Evolutionary conservation across 139 green algal species (phyloP).

Genomic region (Edaphochlamys debaryana): DNA sequence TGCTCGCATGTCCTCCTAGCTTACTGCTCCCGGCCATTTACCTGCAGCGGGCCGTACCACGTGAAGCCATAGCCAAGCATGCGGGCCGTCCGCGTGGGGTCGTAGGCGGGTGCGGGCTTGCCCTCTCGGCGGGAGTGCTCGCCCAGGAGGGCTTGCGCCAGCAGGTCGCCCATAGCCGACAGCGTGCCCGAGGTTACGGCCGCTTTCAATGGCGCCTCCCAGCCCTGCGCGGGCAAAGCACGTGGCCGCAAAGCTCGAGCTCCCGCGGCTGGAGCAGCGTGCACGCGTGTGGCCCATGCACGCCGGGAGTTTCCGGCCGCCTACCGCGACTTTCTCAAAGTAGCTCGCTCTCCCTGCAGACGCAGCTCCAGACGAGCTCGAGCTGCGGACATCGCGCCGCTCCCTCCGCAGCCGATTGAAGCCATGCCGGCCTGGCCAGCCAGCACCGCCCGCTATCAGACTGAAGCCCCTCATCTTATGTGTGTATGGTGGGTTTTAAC

Average conservation of each 20-base stretch:
- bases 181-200: constrained; percentile 73
- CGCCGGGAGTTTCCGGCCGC: background rate
- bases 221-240: constrained; percentile 46
- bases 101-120: constrained; percentile 40
- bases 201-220: constrained; percentile 65
- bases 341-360: background rate
- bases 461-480: constrained; percentile 3
- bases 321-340: constrained; percentile 32
- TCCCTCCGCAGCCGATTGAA: background rate
- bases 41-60: constrained; percentile 85
- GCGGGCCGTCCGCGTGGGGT: constrained; percentile 63
- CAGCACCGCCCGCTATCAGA: background rate
- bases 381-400: constrained; percentile 3
- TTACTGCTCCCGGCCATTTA: too few species aligned
- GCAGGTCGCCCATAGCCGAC: constrained; percentile 70
- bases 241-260: too few species aligned
- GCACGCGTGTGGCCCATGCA: too few species aligned
- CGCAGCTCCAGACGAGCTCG: background rate
- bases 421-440: background rate
- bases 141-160: constrained; percentile 69
- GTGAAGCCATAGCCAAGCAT: constrained; percentile 83
- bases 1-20: too few species aligned
- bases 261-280: too few species aligned
- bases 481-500: background rate
- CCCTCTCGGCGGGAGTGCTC: background rate